Evolutionary conservation across 148 eudicot genomes (phyloP).

Genomic region (Vaccinium macrocarpon): DNA sequence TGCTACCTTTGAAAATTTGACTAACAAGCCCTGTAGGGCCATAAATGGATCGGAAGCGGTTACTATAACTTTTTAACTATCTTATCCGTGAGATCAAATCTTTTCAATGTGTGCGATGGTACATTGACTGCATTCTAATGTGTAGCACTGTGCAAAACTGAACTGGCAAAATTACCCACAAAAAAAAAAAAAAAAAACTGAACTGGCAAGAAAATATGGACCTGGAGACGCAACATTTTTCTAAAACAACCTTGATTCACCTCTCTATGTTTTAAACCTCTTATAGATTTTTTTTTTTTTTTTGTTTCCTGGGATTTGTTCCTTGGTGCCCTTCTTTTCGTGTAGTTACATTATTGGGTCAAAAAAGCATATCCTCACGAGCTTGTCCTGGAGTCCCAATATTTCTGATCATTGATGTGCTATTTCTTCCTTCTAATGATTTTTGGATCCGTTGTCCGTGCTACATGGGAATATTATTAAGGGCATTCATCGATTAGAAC

Average conservation of each 20-base stretch:
- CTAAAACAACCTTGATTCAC: neutral
- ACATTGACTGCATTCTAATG: neutral
- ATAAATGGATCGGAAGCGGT: neutral
- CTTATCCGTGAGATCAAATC: neutral
- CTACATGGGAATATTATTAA: neutral
- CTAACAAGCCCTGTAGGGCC: neutral
- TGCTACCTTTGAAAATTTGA: neutral
- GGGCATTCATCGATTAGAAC: neutral
- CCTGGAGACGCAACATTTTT: neutral
- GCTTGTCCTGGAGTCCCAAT: conserved; percentile 1
- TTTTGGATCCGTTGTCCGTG: neutral
- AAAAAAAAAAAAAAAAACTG: too few species aligned
- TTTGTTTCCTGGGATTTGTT: neutral
- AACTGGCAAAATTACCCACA: too few species aligned
- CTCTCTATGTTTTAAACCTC: neutral
- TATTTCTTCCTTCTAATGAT: neutral
- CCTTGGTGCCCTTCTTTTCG: neutral
- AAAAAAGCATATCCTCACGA: neutral
- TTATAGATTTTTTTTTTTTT: neutral
- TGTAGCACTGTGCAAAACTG: neutral
- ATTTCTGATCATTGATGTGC: neutral
- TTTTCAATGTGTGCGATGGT: neutral
- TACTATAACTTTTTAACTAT: neutral
- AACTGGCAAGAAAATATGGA: conserved; percentile 1
- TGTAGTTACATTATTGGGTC: neutral